Base-by-base conservation (phyloP, 371 early-diverging fungal genomes). In the Basidiobolus meristosporus region DNA sequence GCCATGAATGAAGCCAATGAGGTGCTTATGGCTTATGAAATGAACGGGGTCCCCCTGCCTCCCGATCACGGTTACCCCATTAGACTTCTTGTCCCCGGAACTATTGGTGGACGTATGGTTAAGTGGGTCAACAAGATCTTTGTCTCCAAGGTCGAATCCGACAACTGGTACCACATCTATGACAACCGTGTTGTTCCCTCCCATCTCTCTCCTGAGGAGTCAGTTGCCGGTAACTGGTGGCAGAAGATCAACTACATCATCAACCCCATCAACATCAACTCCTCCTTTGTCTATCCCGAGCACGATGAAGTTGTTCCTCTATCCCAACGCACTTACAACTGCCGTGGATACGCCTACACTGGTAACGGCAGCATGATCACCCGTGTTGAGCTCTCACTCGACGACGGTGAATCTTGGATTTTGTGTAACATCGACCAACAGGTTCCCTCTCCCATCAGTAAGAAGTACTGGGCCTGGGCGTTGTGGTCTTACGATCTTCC, bases 101-200 rank as follows among this genome's bases (percentile, higher is more conserved):
- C 71, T 43, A 83, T 86, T 22, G 89, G 85, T n/a, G 89, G 83
- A 0, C 68, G 89, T 26, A 70, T 63, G 47, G 76, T 86, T 50
- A 88, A 88, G 48, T 86, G 79, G 78, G 59, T 86, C 17, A 39
- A 49, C 23, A 54, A 56, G 23, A 66, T 88, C 22, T 56, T 62
- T 18, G 59, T 83, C 14, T 52, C 64, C 15, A 70, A 68, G 18
- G 46, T 60, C 7, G 78, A 73, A 43, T 70, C 73, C n/a, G 47
- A 50, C 9, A 69, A 67, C 42, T 70, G 65, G 44, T 88, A 76
- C 68, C 86, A 88, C 45, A 63, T 67, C 47, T 62, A 62, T 19
- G 89, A 88, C 48, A 82, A 86, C 59, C 77, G 81, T 46, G 82
- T 82, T 5, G 64, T 88, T 17, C 87, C 86, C 5, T 56, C 68